Evolutionary conservation across 805 yeast species (phyloP).

Genomic region (Nakazawaea anatomiae): DNA sequence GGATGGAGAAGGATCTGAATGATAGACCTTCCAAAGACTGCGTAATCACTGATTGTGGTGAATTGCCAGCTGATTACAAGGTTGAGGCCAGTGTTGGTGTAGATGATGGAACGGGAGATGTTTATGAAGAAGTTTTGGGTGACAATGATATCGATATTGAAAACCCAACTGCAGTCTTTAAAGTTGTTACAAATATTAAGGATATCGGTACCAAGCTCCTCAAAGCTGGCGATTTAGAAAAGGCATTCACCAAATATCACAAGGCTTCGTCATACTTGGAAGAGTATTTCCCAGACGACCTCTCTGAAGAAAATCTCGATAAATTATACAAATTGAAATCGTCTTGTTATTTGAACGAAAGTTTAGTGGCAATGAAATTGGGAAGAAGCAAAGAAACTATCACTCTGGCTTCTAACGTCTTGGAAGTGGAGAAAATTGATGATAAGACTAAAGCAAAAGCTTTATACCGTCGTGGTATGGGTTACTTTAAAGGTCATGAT

Average conservation of each 20-base stretch:
- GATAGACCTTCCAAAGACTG: constrained; percentile 75
- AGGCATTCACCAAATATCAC: constrained; percentile 61
- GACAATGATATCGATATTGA: constrained; percentile 67
- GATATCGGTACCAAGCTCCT: constrained; percentile 72
- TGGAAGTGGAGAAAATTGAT: constrained; percentile 53
- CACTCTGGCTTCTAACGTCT: constrained; percentile 58
- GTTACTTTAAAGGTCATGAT: constrained; percentile 55
- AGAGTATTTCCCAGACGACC: constrained; percentile 70
- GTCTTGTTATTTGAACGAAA: constrained; percentile 64
- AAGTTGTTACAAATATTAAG: constrained; percentile 61
- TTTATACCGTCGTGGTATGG: constrained; percentile 77
- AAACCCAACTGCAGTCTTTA: constrained; percentile 59
- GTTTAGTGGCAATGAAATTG: constrained; percentile 67
- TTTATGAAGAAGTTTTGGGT: constrained; percentile 66
- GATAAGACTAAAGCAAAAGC: constrained; percentile 80
- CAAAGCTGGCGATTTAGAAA: constrained; percentile 53
- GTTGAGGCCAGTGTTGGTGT: constrained; percentile 37
- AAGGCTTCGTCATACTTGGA: constrained; percentile 68
- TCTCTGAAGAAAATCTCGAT: constrained; percentile 47
- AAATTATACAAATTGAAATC: constrained; percentile 49
- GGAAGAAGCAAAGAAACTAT: constrained; percentile 49
- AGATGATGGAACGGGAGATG: constrained; percentile 82
- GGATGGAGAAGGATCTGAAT: constrained; percentile 51
- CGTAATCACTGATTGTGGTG: constrained; percentile 74
- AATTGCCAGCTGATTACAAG: constrained; percentile 53